These are phyloP conservation scores for Groenewaldozyma auringiensis DNA, from an alignment of 1,139 yeast species.

Conservation along the genomic window DNA sequence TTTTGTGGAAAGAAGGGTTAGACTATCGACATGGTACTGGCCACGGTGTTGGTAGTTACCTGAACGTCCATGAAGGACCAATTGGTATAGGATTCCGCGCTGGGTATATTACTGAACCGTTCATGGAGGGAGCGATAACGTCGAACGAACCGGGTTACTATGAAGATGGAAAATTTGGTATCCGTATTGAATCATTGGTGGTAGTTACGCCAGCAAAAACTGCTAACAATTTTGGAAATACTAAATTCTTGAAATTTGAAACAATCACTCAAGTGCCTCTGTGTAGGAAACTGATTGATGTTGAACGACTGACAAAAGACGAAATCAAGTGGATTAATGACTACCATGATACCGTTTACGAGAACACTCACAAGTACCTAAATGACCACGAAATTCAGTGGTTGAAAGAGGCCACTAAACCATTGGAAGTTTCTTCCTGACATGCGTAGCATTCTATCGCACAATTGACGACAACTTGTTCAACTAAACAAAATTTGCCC, in stretches of 20 bases:
- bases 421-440: neutral
- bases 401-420: conserved; percentile 64
- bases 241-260: conserved; percentile 64
- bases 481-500: neutral
- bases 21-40: conserved; percentile 97
- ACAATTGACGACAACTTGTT: neutral
- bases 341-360: conserved; percentile 61
- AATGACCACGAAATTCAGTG: conserved; percentile 54
- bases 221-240: conserved; percentile 39
- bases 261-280: conserved; percentile 87
- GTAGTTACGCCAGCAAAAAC: conserved; percentile 48
- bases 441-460: no score
- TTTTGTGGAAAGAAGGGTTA: conserved; percentile 74
- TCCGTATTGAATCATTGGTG: conserved; percentile 80
- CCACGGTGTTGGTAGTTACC: conserved; percentile 90
- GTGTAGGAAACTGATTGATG: conserved; percentile 60
- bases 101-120: conserved; percentile 30
- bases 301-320: conserved; percentile 44
- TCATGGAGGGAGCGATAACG: conserved; percentile 67
- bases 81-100: conserved; percentile 75
- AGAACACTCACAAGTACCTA: conserved; percentile 42
- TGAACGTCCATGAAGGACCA: conserved; percentile 96
- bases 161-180: conserved; percentile 87
- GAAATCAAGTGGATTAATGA: conserved; percentile 64
- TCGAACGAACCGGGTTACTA: conserved; percentile 97